These are phyloP conservation scores for Punctularia strigosozonata DNA, from an alignment of 768 basidiomycete species.

Conservation along the genomic window DNA sequence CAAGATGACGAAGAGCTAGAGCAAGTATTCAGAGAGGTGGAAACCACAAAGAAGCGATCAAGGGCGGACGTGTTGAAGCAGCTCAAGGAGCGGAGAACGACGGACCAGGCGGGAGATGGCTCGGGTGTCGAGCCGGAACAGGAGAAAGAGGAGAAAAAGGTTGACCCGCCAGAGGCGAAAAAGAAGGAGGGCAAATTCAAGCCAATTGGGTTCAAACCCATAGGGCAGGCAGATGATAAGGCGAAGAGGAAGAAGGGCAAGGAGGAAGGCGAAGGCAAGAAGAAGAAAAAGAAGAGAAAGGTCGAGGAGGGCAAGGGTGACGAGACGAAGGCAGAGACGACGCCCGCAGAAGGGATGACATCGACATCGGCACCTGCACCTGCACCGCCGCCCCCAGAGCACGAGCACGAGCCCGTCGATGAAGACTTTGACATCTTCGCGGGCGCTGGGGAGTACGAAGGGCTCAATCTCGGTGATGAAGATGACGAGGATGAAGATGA, in stretches of 20 bases:
- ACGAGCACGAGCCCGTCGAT: constrained; percentile 31
- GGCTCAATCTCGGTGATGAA: constrained; percentile 42
- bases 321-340: constrained; percentile 4
- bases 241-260: constrained; percentile 37
- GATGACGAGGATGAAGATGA: constrained; percentile 33
- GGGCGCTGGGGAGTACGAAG: constrained; percentile 74
- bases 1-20: constrained; percentile 80
- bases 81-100: constrained; percentile 52
- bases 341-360: constrained; percentile 1
- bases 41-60: constrained; percentile 49
- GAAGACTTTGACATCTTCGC: constrained; percentile 83
- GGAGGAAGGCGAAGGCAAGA: constrained; percentile 25
- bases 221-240: constrained; percentile 25
- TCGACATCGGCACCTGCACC: constrained; percentile 10
- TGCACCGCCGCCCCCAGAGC: constrained; percentile 9
- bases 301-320: constrained; percentile 15
- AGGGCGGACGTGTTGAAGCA: constrained; percentile 67
- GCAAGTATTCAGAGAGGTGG: constrained; percentile 46
- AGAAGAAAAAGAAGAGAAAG: constrained; percentile 52
- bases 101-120: constrained; percentile 6
- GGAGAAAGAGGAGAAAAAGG: constrained; percentile 8
- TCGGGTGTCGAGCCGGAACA: constrained; percentile 1
- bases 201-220: constrained; percentile 56
- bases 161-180: constrained; percentile 19
- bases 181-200: constrained; percentile 30